phyloP scores from a whole-genome alignment of 2,329 filamentous ascomycete species.

The Geosmithia putterillii region DNA sequence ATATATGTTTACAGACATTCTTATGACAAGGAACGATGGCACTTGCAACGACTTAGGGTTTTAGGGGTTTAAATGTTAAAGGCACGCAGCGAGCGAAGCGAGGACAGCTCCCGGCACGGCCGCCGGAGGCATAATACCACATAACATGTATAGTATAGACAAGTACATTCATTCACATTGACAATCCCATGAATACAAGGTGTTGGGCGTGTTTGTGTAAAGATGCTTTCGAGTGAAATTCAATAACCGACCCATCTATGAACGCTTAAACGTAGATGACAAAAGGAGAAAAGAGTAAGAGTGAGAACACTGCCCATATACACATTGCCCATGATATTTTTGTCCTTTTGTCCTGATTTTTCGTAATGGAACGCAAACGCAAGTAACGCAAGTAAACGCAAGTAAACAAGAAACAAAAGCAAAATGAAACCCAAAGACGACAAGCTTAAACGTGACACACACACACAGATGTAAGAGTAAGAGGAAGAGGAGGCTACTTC shows the following conservation, averaged over 20 bases:
- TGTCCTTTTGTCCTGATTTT: background rate
- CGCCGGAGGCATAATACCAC: no score
- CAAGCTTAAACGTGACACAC: background rate
- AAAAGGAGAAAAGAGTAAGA: background rate
- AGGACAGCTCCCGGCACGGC: no score
- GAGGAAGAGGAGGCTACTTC: conserved; percentile 8
- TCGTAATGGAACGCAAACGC: background rate
- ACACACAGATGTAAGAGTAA: background rate
- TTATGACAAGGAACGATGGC: no score
- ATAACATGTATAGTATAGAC: no score
- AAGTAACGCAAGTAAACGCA: background rate
- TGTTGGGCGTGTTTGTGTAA: no score
- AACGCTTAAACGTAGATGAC: background rate
- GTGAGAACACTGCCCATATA: background rate
- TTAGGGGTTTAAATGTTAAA: no score
- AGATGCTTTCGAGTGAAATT: background rate
- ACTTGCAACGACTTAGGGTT: no score
- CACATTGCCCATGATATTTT: background rate
- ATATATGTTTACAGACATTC: no score
- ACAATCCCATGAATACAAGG: no score
- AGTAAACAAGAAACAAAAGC: background rate
- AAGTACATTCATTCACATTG: no score
- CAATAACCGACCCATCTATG: background rate
- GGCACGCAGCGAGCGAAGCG: no score
- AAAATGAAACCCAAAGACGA: background rate